A percentile compares a stretch with the other conserved stretches of the same genome.
phyloP scores from a whole-genome alignment of 176 grass and related monocot genomes.

The Metroxylon sagu region DNA sequence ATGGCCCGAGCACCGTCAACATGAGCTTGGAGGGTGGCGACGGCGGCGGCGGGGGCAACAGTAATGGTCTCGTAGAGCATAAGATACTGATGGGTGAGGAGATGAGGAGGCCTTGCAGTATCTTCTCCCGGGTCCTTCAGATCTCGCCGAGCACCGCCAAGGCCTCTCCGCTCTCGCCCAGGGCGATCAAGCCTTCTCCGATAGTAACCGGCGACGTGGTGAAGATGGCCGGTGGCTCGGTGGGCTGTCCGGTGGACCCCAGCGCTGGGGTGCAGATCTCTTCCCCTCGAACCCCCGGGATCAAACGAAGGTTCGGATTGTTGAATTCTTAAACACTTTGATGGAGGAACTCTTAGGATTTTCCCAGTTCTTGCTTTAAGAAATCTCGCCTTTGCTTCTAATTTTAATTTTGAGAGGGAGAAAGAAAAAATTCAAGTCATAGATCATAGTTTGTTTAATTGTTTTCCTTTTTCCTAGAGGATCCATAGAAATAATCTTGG shows the following conservation, averaged over 20 bases:
- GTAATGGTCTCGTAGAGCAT: too few relatives aligned
- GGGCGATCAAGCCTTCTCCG: constrained; percentile 6
- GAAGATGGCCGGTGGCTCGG: constrained; percentile 1
- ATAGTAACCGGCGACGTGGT: constrained; percentile 8
- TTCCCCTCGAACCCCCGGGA: constrained; percentile 5
- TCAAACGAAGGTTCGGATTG: constrained; percentile 22
- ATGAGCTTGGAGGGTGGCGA: too few relatives aligned
- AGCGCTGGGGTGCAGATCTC: not conserved
- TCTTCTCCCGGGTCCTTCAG: constrained; percentile 15
- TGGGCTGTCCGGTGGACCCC: not conserved
- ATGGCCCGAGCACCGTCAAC: not conserved
- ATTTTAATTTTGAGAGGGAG: too few relatives aligned
- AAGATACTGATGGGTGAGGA: too few relatives aligned
- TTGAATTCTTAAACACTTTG: constrained; percentile 4
- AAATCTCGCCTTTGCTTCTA: not conserved
- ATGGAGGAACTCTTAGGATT: not conserved
- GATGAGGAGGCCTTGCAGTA: not conserved
- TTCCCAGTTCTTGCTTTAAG: not conserved
- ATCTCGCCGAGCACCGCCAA: constrained; percentile 3
- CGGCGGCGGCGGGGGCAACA: too few relatives aligned
- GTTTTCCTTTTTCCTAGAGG: not conserved
- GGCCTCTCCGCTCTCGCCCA: not conserved
- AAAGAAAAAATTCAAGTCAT: too few relatives aligned
- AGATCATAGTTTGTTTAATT: too few relatives aligned
- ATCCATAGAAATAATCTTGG: not conserved